phyloP scores from a whole-genome alignment of 805 yeast species.

The Zygoascus tannicola region DNA sequence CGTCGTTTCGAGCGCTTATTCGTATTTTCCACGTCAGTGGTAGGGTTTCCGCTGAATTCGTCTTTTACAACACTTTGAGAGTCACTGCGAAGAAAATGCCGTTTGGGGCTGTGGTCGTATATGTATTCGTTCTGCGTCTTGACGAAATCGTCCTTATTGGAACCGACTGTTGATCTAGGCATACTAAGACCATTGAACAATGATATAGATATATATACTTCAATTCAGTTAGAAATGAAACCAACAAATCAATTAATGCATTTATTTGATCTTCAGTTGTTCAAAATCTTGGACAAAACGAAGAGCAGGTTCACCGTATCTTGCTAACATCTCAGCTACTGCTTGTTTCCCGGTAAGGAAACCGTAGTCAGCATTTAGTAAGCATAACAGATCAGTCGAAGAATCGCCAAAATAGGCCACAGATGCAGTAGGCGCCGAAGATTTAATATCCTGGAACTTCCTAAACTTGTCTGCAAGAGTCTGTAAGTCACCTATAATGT shows the following conservation, averaged over 20 bases:
- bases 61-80: not conserved
- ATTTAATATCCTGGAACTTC: too few relatives aligned
- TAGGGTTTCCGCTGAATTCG: not conserved
- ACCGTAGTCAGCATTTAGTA: not conserved
- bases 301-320: too few relatives aligned
- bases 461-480: constrained; percentile 47
- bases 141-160: constrained; percentile 5
- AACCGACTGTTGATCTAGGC: not conserved
- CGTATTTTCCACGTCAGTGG: not conserved
- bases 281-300: too few relatives aligned
- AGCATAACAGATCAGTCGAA: constrained; percentile 41
- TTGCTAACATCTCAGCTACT: too few relatives aligned
- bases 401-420: constrained; percentile 54
- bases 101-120: not conserved
- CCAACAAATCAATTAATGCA: too few relatives aligned
- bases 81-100: not conserved
- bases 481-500: constrained; percentile 28
- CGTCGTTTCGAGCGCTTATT: not conserved
- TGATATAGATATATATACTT: too few relatives aligned
- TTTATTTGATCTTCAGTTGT: too few relatives aligned
- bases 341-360: constrained; percentile 1
- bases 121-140: constrained; percentile 3
- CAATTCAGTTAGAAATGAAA: too few relatives aligned
- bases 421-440: too few relatives aligned
- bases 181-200: too few relatives aligned